Percentiles rank a stretch among this genome's conserved stretches.
phyloP scores from a whole-genome alignment of 345 rosid species.

The Lepidium sativum region DNA sequence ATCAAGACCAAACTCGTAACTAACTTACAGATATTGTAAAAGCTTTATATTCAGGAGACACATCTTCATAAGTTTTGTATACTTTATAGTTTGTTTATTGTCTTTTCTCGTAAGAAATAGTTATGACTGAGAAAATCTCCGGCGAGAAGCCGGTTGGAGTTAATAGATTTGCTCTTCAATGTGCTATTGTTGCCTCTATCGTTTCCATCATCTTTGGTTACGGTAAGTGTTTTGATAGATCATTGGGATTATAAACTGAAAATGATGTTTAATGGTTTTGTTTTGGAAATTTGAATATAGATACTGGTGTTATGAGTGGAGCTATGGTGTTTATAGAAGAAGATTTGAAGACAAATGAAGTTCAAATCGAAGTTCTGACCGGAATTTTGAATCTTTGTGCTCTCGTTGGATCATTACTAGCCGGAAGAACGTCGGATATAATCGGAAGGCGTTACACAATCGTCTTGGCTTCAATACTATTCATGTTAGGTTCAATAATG shows the following conservation, averaged over 20 bases:
- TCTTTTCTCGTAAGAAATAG: no score
- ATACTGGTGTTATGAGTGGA: constrained; percentile 97
- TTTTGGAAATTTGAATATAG: constrained; percentile 27
- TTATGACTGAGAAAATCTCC: constrained; percentile 16
- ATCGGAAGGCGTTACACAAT: constrained; percentile 87
- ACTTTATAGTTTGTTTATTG: constrained; percentile 1
- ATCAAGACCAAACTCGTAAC: constrained; percentile 20
- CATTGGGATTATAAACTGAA: background rate
- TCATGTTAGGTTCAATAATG: constrained; percentile 61
- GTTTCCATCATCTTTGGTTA: constrained; percentile 83
- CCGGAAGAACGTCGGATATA: constrained; percentile 79
- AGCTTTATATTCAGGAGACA: background rate
- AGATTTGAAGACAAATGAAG: constrained; percentile 57
- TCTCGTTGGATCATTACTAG: constrained; percentile 58
- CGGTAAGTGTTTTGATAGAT: constrained; percentile 30
- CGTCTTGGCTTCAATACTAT: constrained; percentile 52
- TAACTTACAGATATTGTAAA: constrained; percentile 4
- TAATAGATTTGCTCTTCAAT: constrained; percentile 61
- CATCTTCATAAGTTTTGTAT: background rate
- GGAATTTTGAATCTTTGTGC: constrained; percentile 83
- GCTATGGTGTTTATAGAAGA: constrained; percentile 90
- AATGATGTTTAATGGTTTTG: background rate
- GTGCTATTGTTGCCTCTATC: constrained; percentile 67
- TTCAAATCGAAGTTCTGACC: constrained; percentile 60
- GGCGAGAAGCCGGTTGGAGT: constrained; percentile 23